A percentile compares a stretch with the other conserved stretches of the same genome.
Conservation (phyloP, 2,329 filamentous ascomycete species). For the Talaromyces sp. region DNA sequence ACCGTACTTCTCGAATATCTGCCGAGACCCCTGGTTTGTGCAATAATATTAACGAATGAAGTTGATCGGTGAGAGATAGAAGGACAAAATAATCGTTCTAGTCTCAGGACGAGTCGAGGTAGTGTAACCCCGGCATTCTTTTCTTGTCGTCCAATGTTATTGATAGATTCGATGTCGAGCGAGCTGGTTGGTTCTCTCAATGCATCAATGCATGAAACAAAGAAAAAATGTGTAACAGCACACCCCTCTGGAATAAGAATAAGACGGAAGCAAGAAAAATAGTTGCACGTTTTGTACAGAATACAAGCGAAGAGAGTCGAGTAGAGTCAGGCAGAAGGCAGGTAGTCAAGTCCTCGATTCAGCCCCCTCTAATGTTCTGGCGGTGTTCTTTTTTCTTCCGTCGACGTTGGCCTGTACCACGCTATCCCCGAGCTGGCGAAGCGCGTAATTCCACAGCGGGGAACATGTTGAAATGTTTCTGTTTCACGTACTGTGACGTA, state of each 20-base stretch:
- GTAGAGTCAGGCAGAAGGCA: background rate
- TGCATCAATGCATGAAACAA: background rate
- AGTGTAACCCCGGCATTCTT: conserved; percentile 1
- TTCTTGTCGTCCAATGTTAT: background rate
- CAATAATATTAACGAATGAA: background rate
- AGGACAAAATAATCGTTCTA: background rate
- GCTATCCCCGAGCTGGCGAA: background rate
- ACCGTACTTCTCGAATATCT: background rate
- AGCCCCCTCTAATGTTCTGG: background rate
- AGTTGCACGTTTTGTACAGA: background rate
- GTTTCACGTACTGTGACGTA: background rate
- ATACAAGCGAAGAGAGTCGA: background rate
- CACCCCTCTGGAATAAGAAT: background rate
- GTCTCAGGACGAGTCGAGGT: conserved; percentile 5
- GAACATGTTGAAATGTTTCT: background rate
- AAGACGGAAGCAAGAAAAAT: background rate
- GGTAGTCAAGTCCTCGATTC: background rate
- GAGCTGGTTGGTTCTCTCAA: background rate
- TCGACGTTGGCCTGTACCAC: background rate
- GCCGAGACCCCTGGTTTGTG: background rate
- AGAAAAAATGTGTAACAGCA: background rate
- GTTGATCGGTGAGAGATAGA: background rate
- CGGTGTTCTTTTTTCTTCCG: background rate
- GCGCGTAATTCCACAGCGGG: background rate
- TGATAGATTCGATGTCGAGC: background rate